Percentiles rank a stretch among this genome's conserved stretches.
phyloP scores from a whole-genome alignment of 169 alveolate species.

The Cryptosporidium tyzzeri region DNA sequence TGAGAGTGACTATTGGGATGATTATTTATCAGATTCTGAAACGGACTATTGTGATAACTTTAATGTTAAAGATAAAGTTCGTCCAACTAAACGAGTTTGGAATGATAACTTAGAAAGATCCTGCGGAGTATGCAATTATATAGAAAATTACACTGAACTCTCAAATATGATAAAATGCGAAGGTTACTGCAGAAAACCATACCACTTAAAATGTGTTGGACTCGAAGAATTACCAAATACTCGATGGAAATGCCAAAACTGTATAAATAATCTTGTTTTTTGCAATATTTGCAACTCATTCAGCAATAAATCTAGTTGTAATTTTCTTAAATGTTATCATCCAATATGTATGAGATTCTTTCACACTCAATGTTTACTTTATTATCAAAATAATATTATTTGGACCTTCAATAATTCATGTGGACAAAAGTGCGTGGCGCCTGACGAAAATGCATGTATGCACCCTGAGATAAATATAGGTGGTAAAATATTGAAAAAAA shows the following conservation, averaged over 20 bases:
- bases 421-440: constrained; percentile 23
- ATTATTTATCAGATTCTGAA: constrained; percentile 51
- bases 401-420: constrained; percentile 43
- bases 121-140: constrained; percentile 43
- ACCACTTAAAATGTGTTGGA: constrained; percentile 43
- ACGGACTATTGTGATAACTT: neutral
- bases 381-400: constrained; percentile 1
- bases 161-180: constrained; percentile 59
- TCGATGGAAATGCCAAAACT: constrained; percentile 48
- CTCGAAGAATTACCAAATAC: constrained; percentile 8
- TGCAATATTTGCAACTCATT: constrained; percentile 33
- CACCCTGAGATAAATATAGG: constrained; percentile 31
- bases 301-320: neutral
- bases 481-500: constrained; percentile 24
- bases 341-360: constrained; percentile 76
- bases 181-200: constrained; percentile 52
- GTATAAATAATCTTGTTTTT: constrained; percentile 27
- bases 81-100: constrained; percentile 34
- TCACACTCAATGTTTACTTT: constrained; percentile 75
- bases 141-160: constrained; percentile 23
- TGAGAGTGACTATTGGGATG: constrained; percentile 69
- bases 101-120: constrained; percentile 63
- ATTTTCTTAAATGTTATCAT: constrained; percentile 74
- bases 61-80: neutral
- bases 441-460: constrained; percentile 1